Evolutionary conservation across 2,329 filamentous ascomycete genomes (phyloP).

Genomic region (Cadophora malorum): DNA sequence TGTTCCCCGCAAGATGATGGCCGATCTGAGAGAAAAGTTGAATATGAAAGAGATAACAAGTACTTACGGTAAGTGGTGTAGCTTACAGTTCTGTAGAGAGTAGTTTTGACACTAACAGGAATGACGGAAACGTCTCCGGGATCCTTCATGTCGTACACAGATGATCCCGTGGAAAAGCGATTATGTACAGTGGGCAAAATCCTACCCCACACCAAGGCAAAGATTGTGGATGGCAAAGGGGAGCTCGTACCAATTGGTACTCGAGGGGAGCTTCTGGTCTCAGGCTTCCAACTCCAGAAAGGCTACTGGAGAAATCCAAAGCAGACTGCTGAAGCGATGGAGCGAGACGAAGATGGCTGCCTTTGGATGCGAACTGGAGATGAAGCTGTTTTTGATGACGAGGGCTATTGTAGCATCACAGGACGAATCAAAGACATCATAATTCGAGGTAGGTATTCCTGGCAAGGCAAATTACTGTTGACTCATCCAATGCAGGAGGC

Average conservation of each 20-base stretch:
- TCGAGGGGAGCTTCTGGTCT: conserved; percentile 68
- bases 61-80: conserved; percentile 46
- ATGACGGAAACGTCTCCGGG: conserved; percentile 81
- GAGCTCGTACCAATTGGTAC: conserved; percentile 59
- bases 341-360: conserved; percentile 38
- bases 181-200: conserved; percentile 77
- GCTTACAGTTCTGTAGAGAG: neutral
- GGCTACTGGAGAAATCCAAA: conserved; percentile 66
- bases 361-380: conserved; percentile 62
- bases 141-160: conserved; percentile 80
- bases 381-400: conserved; percentile 56
- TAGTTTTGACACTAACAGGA: conserved; percentile 25
- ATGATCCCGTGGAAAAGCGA: conserved; percentile 70
- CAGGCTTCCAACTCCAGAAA: conserved; percentile 64
- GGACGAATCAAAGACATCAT: conserved; percentile 75
- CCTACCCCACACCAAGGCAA: conserved; percentile 77
- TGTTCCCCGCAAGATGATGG: conserved; percentile 68
- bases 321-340: conserved; percentile 43
- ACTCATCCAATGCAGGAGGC: conserved; percentile 47
- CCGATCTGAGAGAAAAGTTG: conserved; percentile 63
- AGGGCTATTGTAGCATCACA: conserved; percentile 60
- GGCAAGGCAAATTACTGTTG: neutral
- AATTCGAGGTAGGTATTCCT: conserved; percentile 59
- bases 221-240: conserved; percentile 66
- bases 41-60: conserved; percentile 65